phyloP scores from a whole-genome alignment of 2,329 filamentous ascomycete genomes.

The Claviceps capensis region DNA sequence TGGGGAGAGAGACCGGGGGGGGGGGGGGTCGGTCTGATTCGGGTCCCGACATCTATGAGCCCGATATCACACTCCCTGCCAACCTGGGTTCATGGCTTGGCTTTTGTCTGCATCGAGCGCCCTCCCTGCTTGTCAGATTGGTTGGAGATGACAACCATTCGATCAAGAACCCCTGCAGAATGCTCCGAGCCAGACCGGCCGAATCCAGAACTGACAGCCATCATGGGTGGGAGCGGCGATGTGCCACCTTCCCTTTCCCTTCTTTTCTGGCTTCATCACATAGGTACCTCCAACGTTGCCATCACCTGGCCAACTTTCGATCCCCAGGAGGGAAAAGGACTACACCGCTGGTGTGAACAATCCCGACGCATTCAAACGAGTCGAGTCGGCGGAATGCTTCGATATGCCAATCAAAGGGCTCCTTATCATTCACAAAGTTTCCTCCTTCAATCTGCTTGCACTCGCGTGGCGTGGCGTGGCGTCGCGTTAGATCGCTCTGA shows the following conservation, averaged over 20 bases:
- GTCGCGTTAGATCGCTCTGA: no score
- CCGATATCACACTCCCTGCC: neutral
- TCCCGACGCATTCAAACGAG: no score
- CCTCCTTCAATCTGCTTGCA: no score
- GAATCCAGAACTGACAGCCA: neutral
- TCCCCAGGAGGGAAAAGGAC: neutral
- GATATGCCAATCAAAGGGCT: no score
- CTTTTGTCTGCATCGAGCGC: neutral
- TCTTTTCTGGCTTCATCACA: neutral
- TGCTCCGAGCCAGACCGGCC: neutral
- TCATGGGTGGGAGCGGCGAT: neutral
- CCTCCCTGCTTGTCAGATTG: neutral
- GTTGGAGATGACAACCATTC: neutral
- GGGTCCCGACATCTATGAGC: neutral
- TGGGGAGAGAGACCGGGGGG: no score
- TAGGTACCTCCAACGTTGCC: neutral
- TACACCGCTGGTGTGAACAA: no score
- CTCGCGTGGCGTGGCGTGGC: no score
- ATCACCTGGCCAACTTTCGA: neutral
- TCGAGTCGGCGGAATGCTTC: no score
- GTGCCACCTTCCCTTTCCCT: neutral
- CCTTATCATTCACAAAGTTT: no score
- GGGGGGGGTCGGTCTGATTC: neutral
- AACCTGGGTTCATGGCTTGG: neutral
- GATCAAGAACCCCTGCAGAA: neutral